phyloP scores from a whole-genome alignment of 1,284 basidiomycete species.

The Phylloporus sp. region DNA sequence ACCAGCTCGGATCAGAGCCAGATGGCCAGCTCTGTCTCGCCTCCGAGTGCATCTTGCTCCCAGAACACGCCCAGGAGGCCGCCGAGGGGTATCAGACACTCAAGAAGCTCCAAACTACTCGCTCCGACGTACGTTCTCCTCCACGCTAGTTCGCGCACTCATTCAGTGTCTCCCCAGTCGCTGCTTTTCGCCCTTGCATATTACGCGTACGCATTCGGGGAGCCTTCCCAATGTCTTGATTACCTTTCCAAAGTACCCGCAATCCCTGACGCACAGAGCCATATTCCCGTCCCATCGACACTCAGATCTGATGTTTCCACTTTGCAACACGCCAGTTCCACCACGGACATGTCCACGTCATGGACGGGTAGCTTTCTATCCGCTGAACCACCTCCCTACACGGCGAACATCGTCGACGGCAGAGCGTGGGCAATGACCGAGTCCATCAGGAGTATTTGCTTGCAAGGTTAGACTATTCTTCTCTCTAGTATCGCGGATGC shows the following conservation, averaged over 20 bases:
- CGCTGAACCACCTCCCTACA: slow-evolving; percentile 47
- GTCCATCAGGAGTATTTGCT: slow-evolving; percentile 68
- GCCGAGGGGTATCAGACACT: slow-evolving; percentile 58
- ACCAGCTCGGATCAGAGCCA: slow-evolving; percentile 44
- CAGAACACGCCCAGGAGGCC: slow-evolving; percentile 65
- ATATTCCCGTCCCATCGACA: slow-evolving; percentile 55
- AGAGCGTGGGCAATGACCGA: slow-evolving; percentile 72
- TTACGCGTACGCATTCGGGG: slow-evolving; percentile 77
- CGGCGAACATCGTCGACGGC: slow-evolving; percentile 66
- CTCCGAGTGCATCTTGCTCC: slow-evolving; percentile 62
- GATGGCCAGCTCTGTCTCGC: slow-evolving; percentile 55
- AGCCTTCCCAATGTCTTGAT: slow-evolving; percentile 67
- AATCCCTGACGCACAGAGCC: slow-evolving; percentile 56
- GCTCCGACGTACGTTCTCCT: slow-evolving; percentile 64
- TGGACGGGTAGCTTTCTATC: slow-evolving; percentile 58
- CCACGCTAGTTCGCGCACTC: slow-evolving; percentile 12
- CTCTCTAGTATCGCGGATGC: background rate
- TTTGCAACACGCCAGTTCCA: slow-evolving; percentile 45
- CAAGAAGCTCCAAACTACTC: slow-evolving; percentile 57
- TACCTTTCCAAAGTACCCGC: slow-evolving; percentile 66
- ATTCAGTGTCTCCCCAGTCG: slow-evolving; percentile 51
- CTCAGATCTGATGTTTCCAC: slow-evolving; percentile 50
- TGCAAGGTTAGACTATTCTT: slow-evolving; percentile 60
- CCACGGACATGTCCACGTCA: slow-evolving; percentile 52
- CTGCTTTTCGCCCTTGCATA: slow-evolving; percentile 74